A percentile compares a stretch with the other conserved stretches of the same genome.
Evolutionary conservation across 2,329 filamentous ascomycete species (phyloP).

Genomic region (Nakataea oryzae): DNA sequence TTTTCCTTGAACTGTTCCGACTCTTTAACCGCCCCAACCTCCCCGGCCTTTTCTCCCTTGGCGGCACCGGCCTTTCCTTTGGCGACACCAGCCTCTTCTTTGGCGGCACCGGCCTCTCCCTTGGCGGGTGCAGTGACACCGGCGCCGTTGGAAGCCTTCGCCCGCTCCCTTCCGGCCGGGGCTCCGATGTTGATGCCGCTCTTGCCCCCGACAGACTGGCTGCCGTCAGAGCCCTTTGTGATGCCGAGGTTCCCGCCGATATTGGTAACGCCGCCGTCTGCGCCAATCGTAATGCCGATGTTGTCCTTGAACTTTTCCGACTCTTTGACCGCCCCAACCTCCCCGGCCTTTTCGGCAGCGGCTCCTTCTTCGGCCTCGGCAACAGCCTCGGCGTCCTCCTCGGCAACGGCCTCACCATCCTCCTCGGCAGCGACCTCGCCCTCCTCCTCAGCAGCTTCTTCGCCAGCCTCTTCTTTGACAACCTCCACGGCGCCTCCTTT

Average conservation of each 20-base stretch:
- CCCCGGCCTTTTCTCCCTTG: background rate
- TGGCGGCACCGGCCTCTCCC: background rate
- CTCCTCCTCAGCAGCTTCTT: background rate
- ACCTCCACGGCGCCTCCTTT: background rate
- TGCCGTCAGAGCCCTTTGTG: slow-evolving; percentile 12
- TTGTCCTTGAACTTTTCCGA: slow-evolving; percentile 11
- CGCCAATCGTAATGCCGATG: slow-evolving; percentile 9
- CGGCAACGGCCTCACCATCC: background rate
- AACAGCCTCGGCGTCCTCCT: background rate
- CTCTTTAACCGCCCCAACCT: background rate
- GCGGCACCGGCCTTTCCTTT: background rate
- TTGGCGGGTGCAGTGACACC: background rate
- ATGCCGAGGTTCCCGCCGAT: slow-evolving; percentile 12
- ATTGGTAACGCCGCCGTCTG: slow-evolving; percentile 8
- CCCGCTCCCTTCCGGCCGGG: background rate
- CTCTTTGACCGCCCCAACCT: slow-evolving; percentile 7
- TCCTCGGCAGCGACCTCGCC: background rate
- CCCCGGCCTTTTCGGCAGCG: slow-evolving; percentile 1
- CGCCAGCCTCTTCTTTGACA: background rate
- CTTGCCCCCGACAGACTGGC: slow-evolving; percentile 11
- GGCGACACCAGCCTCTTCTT: background rate
- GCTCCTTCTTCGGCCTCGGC: background rate
- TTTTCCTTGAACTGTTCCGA: slow-evolving; percentile 8
- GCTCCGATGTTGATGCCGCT: slow-evolving; percentile 11
- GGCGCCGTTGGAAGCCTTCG: background rate